Evolutionary conservation across 2,329 filamentous ascomycete species (phyloP), one percentile per base, ranked within the genome.

Genomic region (Fusarium sp.): DNA sequence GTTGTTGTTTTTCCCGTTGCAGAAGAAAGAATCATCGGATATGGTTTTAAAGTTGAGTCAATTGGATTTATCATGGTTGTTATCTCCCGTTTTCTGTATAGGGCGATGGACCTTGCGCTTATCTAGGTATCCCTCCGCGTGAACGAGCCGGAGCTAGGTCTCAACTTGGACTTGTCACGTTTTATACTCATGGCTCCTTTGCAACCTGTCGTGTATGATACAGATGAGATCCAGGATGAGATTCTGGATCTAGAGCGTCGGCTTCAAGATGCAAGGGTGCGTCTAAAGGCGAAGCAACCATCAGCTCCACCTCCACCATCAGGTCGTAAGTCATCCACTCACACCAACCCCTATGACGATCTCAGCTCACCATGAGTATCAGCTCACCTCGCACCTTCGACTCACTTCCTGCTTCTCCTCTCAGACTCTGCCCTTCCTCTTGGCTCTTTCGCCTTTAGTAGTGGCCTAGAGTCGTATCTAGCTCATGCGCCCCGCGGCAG

Each of bases 401-500:
- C 79, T 35, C 94, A 96, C 82, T 92, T 93, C 74, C 89, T 95
- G 40, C 89, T 96, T 35, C 87, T 97, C 5, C 91, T 96, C 58
- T 91, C 94, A 57, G 94, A 97, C 85, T 95, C 94, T 2, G 93
- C 93, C 16, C 89, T 97, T 3, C 94, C 94, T 1, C 87, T 97
- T 0, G 94, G 94, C 66, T 94, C 94, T n/a, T 97, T 97, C 84
- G 94, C 94, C 78, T 97, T 96, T 85, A 94, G 91, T 85, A 93
- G 91, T 76, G 94, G 94, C 4, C 88, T 97, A 18, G 94, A 97
- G 84, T 96, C 94, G 45, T 96, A 93, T 81, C 90, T 95, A 20
- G 92, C 92, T 5, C 94, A 97, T 85, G 86, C 86, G 75, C 65
- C 73, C 3, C 81, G 81, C 7, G 81, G 81, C 45, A 70, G 81